Evolutionary conservation across 225 moss, liverwort and hornwort species (phyloP), one percentile per base, ranked within the genome.

Genomic region (Bryum argenteum): DNA sequence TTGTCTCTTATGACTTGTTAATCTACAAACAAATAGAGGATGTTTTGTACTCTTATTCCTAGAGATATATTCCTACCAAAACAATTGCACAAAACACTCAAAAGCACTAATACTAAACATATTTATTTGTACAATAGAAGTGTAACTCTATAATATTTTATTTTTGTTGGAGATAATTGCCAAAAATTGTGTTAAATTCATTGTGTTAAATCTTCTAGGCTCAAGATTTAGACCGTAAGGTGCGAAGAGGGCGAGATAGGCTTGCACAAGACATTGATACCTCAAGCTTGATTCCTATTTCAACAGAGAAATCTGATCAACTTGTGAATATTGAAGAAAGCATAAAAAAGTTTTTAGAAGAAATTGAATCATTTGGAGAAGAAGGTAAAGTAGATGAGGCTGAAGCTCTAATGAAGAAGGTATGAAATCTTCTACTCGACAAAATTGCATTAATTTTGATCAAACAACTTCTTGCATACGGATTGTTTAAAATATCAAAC

Each of bases 331-430:
- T 97, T 67, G 93, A 94, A 67, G 97, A 94, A 73, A 97, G 91
- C 55, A 97, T 97, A 3, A 94, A 91, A 55, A 97, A 86, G 67
- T 75, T 94, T 38, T 70, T 97, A 61, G 94, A 97, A 71, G 90
- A 97, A 55, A 97, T 92, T 81, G 97, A 97, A 77, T 82, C 53
- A 57, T 85, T 89, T 40, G 96, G 96, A 0, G 96, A 97, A 55
- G 88, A 88, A 16, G 96, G 94, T 28, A 92, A 88, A 77, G 89
- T 97, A 18, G 96, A 97, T 21, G 86, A 94, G 69, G 96, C 96
- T 0, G 92, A 97, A 58, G 88, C 86, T 54, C 56, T 94, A 9
- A 97, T 97, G 96, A 97, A 94, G 72, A 94, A 94, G 91, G 96
- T 94, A 13, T 52, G 16, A 24, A 0, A 50, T 45, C n/a, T 33